Evolutionary conservation across 768 basidiomycete genomes (phyloP), one percentile per base, ranked within the genome.

Genomic region (Termitomyces sp.): DNA sequence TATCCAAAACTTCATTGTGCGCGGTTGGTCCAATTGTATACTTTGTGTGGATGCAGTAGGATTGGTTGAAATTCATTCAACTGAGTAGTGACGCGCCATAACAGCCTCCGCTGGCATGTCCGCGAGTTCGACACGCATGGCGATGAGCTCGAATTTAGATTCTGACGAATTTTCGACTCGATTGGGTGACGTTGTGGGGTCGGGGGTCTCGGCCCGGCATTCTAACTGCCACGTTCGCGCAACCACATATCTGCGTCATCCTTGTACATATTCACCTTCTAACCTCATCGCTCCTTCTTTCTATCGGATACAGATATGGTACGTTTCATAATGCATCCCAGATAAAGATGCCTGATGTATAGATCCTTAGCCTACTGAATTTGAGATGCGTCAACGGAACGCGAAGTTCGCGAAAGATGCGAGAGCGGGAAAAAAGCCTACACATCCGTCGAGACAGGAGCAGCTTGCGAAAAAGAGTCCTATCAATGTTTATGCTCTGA

Each of bases 341-440:
- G 12, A 2, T 49, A 1, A 12, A 12, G 6, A 6, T 22, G 14
- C 38, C 17, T 50, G 11, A 50, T n/a, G 37, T 19, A 40, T 37
- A 1, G 1, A n/a, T 19, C 24, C 2, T 9, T 37, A 90, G 88
- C 88, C 89, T 51, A 89, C 86, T 53, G 82, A 88, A 75, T 90
- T 88, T 67, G 90, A 92, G 64, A 78, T 91, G 71, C 85, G 88
- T 62, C 82, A 84, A 65, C 82, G 83, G 69, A 93, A 92, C 69
- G 79, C 78, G 55, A 86, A 90, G 71, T 93, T 93, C 71, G 87
- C 85, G 40, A 82, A 77, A 57, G 83, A 84, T 58, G 85, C 82
- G 59, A 82, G 81, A 59, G 70, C 80, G 37, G 90, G 90, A 62
- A 92, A 90, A 77, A 88, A 88, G 45, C 81, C 87, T 2, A 78